These are phyloP conservation scores for Plectranthus barbatus DNA, from an alignment of 257 asterid genomes.

Conservation along the genomic window DNA sequence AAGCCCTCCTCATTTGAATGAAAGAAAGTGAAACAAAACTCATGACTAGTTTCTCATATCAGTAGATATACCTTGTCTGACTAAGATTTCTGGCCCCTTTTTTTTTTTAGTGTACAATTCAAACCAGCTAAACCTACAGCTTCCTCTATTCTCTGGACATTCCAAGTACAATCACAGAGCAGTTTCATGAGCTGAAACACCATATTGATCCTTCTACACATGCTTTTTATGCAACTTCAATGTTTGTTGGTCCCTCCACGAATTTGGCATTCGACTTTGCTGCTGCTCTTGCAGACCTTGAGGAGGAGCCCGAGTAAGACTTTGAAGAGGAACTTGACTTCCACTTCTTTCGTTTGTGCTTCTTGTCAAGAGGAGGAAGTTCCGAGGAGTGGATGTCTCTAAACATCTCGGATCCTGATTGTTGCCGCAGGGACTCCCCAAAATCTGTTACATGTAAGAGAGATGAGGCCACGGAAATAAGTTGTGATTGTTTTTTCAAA, in stretches of 20 bases:
- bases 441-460: conserved; percentile 27
- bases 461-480: background rate
- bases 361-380: conserved; percentile 33
- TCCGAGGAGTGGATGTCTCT: conserved; percentile 33
- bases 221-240: conserved; percentile 53
- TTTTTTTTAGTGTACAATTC: background rate
- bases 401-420: conserved; percentile 30
- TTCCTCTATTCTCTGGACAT: background rate
- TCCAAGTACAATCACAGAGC: conserved; percentile 10
- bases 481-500: background rate
- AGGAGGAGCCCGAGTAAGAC: conserved; percentile 38
- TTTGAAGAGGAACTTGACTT: conserved; percentile 48
- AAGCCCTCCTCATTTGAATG: conserved; percentile 19
- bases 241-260: conserved; percentile 42
- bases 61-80: background rate
- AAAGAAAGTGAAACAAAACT: conserved; percentile 12
- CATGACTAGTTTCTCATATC: conserved; percentile 3
- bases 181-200: conserved; percentile 3
- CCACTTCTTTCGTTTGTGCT: conserved; percentile 55
- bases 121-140: conserved; percentile 16
- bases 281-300: conserved; percentile 39
- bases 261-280: conserved; percentile 47
- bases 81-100: conserved; percentile 3
- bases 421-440: conserved; percentile 35
- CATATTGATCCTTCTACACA: background rate